Evolutionary conservation across 495 filamentous ascomycete species (phyloP).

Genomic region (Oidiodendron maius): DNA sequence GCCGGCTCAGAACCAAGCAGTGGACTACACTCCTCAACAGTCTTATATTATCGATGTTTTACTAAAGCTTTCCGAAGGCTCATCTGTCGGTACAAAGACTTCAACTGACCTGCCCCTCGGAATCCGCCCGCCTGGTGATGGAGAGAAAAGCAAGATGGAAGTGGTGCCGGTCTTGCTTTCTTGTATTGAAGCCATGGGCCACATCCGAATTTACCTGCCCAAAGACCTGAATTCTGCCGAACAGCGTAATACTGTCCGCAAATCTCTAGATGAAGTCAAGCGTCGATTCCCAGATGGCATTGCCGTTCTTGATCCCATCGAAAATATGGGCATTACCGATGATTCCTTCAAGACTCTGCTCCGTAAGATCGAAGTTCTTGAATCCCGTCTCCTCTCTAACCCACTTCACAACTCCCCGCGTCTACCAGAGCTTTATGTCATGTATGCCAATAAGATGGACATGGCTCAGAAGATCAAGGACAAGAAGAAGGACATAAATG

Average conservation of each 20-base stretch:
- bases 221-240: slow-evolving; percentile 59
- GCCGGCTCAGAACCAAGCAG: slow-evolving; percentile 47
- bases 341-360: slow-evolving; percentile 89
- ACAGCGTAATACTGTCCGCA: slow-evolving; percentile 58
- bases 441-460: slow-evolving; percentile 76
- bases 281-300: slow-evolving; percentile 90
- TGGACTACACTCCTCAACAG: slow-evolving; percentile 61
- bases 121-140: slow-evolving; percentile 54
- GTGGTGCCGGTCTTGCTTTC: slow-evolving; percentile 81
- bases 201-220: slow-evolving; percentile 73
- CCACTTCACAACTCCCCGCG: slow-evolving; percentile 85
- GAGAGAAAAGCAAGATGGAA: slow-evolving; percentile 70
- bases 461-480: slow-evolving; percentile 71
- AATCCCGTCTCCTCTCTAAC: slow-evolving; percentile 82
- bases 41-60: slow-evolving; percentile 76
- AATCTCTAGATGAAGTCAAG: slow-evolving; percentile 65
- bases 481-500: slow-evolving; percentile 77
- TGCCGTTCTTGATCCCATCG: slow-evolving; percentile 81
- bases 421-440: slow-evolving; percentile 72
- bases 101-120: slow-evolving; percentile 57
- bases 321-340: slow-evolving; percentile 90
- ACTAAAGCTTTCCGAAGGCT: slow-evolving; percentile 59
- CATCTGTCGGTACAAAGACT: slow-evolving; percentile 50
- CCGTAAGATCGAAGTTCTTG: slow-evolving; percentile 93
- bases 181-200: slow-evolving; percentile 71